phyloP scores from a whole-genome alignment of 495 filamentous ascomycete species.

The Xanthoparmelia taractica region DNA sequence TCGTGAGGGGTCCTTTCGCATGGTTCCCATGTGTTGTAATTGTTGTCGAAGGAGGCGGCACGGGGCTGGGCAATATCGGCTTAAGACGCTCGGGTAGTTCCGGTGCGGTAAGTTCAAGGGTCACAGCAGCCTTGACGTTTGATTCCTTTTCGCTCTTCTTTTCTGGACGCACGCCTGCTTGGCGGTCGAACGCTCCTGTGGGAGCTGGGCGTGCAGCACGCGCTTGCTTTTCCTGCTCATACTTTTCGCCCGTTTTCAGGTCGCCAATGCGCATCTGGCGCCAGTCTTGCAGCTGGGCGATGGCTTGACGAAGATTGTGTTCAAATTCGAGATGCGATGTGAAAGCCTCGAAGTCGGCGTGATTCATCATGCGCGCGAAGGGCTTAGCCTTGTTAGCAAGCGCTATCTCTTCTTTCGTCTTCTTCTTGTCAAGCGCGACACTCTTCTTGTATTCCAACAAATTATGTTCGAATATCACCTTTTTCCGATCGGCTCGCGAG shows the following conservation, averaged over 20 bases:
- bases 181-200: constrained; percentile 71
- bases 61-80: constrained; percentile 21
- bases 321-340: constrained; percentile 79
- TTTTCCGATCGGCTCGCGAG: constrained; percentile 88
- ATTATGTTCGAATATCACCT: constrained; percentile 90
- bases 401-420: constrained; percentile 89
- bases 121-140: constrained; percentile 47
- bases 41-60: constrained; percentile 28
- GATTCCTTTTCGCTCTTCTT: constrained; percentile 36
- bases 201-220: constrained; percentile 63
- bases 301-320: constrained; percentile 81
- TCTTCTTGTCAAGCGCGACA: constrained; percentile 79
- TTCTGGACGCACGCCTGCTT: constrained; percentile 49
- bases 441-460: constrained; percentile 90
- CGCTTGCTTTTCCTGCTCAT: constrained; percentile 79
- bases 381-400: constrained; percentile 88
- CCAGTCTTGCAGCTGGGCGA: constrained; percentile 91
- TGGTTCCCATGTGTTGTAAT: constrained; percentile 28
- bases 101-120: constrained; percentile 65
- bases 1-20: constrained; percentile 30
- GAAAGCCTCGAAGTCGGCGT: constrained; percentile 78
- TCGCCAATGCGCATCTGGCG: constrained; percentile 73
- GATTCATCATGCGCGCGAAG: constrained; percentile 94
- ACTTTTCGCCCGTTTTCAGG: constrained; percentile 82
- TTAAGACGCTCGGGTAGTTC: constrained; percentile 60